These are phyloP conservation scores for Oryza australiensis DNA, from an alignment of 176 grass and related monocot genomes.

Conservation along the genomic window DNA sequence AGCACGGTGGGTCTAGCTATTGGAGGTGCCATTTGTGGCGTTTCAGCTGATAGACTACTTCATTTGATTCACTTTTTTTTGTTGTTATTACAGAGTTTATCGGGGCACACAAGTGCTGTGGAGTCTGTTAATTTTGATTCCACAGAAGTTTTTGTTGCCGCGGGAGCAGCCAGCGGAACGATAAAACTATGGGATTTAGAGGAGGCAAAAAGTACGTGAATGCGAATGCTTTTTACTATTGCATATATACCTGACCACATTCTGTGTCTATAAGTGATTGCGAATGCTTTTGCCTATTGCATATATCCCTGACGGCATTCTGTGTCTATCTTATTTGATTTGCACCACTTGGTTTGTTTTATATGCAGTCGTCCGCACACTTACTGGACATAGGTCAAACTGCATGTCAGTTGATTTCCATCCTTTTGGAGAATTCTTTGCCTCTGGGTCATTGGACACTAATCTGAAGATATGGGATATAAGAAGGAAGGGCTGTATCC, in stretches of 20 bases:
- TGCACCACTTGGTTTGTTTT: constrained; percentile 27
- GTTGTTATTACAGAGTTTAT: constrained; percentile 69
- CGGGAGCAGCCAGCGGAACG: constrained; percentile 93
- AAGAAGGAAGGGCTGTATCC: constrained; percentile 89
- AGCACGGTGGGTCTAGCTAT: background rate
- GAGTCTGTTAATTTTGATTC: constrained; percentile 90
- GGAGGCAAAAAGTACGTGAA: constrained; percentile 85
- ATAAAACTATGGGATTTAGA: constrained; percentile 93
- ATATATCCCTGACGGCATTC: background rate
- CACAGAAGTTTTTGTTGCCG: constrained; percentile 86
- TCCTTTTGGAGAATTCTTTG: constrained; percentile 96
- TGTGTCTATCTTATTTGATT: background rate
- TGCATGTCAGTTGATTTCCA: constrained; percentile 96
- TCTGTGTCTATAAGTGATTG: constrained; percentile 28
- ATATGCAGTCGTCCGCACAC: constrained; percentile 78
- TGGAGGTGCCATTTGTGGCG: background rate
- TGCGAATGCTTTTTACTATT: constrained; percentile 8
- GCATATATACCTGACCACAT: background rate
- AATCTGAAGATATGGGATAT: constrained; percentile 99
- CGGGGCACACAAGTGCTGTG: constrained; percentile 87
- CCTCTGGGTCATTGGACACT: constrained; percentile 92
- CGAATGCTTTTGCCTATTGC: constrained; percentile 4
- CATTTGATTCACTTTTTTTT: constrained; percentile 18
- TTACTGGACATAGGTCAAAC: constrained; percentile 90
- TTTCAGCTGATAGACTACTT: background rate